These are phyloP conservation scores for Daldinia childiae DNA, from an alignment of 495 filamentous ascomycete genomes.

Conservation along the genomic window DNA sequence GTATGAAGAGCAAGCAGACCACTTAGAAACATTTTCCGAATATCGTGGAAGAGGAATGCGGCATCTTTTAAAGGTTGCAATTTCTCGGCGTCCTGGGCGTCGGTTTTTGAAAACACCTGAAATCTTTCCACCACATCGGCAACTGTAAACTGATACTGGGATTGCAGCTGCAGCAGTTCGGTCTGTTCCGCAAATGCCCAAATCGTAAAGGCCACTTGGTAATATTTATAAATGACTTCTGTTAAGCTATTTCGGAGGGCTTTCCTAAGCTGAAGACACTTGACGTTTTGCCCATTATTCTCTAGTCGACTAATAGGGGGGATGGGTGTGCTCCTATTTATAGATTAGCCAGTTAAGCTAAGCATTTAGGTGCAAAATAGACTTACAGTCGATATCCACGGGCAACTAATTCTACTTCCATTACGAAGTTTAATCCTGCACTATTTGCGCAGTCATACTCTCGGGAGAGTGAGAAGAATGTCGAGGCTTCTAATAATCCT, in stretches of 20 bases:
- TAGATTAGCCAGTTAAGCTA: constrained; percentile 50
- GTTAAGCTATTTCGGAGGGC: constrained; percentile 73
- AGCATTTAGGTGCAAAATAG: not conserved
- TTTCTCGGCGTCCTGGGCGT: constrained; percentile 79
- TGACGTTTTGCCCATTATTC: constrained; percentile 76
- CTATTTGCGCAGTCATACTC: constrained; percentile 83
- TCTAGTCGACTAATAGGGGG: constrained; percentile 87
- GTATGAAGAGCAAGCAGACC: constrained; percentile 86
- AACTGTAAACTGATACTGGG: constrained; percentile 70
- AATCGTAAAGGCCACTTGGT: constrained; percentile 70
- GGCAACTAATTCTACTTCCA: constrained; percentile 96
- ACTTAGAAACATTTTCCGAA: constrained; percentile 85
- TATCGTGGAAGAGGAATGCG: constrained; percentile 79
- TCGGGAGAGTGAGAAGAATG: constrained; percentile 78
- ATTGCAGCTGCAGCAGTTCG: constrained; percentile 59
- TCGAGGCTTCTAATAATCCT: constrained; percentile 75
- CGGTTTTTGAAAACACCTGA: constrained; percentile 65
- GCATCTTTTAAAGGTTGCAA: constrained; percentile 80
- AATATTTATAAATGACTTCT: constrained; percentile 73
- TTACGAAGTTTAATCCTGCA: constrained; percentile 84
- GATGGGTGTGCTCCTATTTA: constrained; percentile 77
- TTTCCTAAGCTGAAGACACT: constrained; percentile 81
- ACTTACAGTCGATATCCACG: constrained; percentile 90
- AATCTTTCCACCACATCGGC: constrained; percentile 63
- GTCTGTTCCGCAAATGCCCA: constrained; percentile 77